These are phyloP conservation scores for Aspergillus avenaceus DNA, from an alignment of 495 filamentous ascomycete species.

Conservation along the genomic window DNA sequence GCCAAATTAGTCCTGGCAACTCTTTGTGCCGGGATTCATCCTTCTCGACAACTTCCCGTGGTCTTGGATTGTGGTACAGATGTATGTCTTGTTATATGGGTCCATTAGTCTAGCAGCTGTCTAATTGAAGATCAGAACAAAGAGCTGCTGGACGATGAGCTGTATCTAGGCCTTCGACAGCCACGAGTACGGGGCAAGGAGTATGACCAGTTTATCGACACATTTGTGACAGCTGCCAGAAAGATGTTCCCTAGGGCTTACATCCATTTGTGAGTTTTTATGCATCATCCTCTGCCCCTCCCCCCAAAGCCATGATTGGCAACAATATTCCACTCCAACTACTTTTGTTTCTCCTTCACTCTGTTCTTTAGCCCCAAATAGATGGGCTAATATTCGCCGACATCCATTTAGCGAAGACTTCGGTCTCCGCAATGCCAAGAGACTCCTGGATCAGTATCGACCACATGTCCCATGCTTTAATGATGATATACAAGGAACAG, in stretches of 20 bases:
- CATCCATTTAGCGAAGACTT: conserved; percentile 48
- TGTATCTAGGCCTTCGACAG: conserved; percentile 74
- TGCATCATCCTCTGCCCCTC: not conserved
- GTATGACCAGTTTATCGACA: conserved; percentile 76
- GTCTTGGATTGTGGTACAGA: conserved; percentile 87
- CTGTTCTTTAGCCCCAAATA: not conserved
- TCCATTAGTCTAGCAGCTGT: not conserved
- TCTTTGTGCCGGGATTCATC: conserved; percentile 80
- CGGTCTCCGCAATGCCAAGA: conserved; percentile 53
- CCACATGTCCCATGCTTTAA: conserved; percentile 79
- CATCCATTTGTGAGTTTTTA: conserved; percentile 63
- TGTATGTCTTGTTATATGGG: conserved; percentile 24
- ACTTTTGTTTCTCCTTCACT: not conserved
- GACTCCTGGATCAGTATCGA: conserved; percentile 71
- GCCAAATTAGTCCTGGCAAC: conserved; percentile 83
- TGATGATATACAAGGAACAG: conserved; percentile 88
- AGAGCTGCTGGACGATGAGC: conserved; percentile 67
- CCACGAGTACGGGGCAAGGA: conserved; percentile 62
- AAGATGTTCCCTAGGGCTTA: conserved; percentile 75
- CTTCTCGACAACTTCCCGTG: conserved; percentile 72
- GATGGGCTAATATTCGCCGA: not conserved
- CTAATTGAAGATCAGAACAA: conserved; percentile 53
- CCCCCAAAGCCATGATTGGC: no score
- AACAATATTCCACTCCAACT: no score
- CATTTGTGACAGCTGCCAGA: conserved; percentile 62